A percentile compares a stretch with the other conserved stretches of the same genome.
phyloP scores from a whole-genome alignment of 1,284 basidiomycete species.

The Ceratobasidium sp. region DNA sequence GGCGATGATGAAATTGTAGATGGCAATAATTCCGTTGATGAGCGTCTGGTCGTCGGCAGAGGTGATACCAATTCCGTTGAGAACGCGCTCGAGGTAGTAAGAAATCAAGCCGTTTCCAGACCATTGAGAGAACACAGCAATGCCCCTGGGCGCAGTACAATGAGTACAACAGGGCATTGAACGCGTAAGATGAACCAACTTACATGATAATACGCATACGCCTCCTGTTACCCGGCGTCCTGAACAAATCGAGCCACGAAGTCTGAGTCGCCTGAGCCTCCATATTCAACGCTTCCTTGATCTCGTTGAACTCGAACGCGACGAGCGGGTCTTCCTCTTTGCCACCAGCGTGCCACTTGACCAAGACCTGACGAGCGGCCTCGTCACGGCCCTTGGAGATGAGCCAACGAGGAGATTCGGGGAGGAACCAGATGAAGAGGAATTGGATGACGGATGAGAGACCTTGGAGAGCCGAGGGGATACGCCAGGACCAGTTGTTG shows the following conservation, averaged over 20 bases:
- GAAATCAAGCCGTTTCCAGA: conserved; percentile 50
- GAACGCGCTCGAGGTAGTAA: conserved; percentile 76
- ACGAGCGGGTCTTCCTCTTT: conserved; percentile 54
- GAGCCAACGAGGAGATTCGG: conserved; percentile 55
- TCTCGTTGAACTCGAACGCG: conserved; percentile 55
- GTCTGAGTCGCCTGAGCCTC: conserved; percentile 49
- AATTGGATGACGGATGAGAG: conserved; percentile 53
- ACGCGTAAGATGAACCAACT: too few relatives aligned
- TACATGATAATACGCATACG: conserved; percentile 50
- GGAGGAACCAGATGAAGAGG: conserved; percentile 51
- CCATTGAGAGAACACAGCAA: conserved; percentile 49
- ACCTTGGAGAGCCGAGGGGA: conserved; percentile 54
- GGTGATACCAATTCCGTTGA: conserved; percentile 77
- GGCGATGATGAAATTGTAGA: conserved; percentile 68
- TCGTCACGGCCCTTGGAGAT: conserved; percentile 47
- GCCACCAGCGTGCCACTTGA: conserved; percentile 46
- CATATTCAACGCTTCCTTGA: conserved; percentile 54
- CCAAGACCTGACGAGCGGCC: conserved; percentile 44
- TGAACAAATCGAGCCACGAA: conserved; percentile 50
- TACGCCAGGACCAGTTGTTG: conserved; percentile 54
- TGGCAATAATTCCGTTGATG: conserved; percentile 78
- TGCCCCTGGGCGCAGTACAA: too few relatives aligned
- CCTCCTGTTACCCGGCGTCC: conserved; percentile 52
- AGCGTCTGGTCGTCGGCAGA: conserved; percentile 61
- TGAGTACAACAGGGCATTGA: too few relatives aligned